A percentile compares a stretch with the other conserved stretches of the same genome.
Conservation (phyloP, 2,329 filamentous ascomycete genomes). For the Aspergillus aculeatinus region DNA sequence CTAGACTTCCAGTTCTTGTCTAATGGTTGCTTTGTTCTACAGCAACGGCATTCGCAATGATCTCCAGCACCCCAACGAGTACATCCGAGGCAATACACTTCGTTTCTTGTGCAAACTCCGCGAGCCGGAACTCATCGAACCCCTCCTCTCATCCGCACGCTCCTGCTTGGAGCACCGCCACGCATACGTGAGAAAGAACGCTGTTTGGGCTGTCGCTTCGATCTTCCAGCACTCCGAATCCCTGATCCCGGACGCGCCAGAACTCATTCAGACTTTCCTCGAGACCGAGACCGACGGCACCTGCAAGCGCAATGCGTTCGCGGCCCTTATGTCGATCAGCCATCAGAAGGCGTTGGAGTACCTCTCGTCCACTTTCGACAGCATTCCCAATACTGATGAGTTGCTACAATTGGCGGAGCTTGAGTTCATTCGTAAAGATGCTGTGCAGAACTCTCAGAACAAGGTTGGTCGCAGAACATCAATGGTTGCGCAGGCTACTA, state of each 20-base stretch:
- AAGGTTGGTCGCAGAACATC: constrained; percentile 60
- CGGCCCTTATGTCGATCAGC: constrained; percentile 83
- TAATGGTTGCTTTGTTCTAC: constrained; percentile 19
- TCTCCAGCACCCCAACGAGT: constrained; percentile 96
- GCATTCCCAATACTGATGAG: constrained; percentile 91
- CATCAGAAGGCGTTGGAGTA: constrained; percentile 91
- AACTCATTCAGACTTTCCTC: constrained; percentile 86
- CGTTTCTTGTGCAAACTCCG: constrained; percentile 96
- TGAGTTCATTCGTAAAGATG: constrained; percentile 97
- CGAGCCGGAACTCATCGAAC: constrained; percentile 93
- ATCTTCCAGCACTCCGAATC: constrained; percentile 89
- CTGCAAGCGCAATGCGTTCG: constrained; percentile 97
- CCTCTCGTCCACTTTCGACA: constrained; percentile 84
- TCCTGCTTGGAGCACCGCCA: constrained; percentile 94
- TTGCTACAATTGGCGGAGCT: constrained; percentile 89
- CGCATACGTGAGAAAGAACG: constrained; percentile 97
- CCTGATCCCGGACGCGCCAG: constrained; percentile 91
- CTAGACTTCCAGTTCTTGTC: not conserved
- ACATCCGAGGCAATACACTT: constrained; percentile 95
- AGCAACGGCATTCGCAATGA: constrained; percentile 99
- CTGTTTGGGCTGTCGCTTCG: constrained; percentile 89
- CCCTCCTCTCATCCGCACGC: constrained; percentile 86
- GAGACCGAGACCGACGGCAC: constrained; percentile 89
- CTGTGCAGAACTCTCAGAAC: constrained; percentile 89
- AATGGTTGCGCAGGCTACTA: constrained; percentile 20